A percentile compares a stretch with the other conserved stretches of the same genome.
phyloP scores from a whole-genome alignment of 805 yeast genomes.

The Cyberlindnera euphorbiiphila region DNA sequence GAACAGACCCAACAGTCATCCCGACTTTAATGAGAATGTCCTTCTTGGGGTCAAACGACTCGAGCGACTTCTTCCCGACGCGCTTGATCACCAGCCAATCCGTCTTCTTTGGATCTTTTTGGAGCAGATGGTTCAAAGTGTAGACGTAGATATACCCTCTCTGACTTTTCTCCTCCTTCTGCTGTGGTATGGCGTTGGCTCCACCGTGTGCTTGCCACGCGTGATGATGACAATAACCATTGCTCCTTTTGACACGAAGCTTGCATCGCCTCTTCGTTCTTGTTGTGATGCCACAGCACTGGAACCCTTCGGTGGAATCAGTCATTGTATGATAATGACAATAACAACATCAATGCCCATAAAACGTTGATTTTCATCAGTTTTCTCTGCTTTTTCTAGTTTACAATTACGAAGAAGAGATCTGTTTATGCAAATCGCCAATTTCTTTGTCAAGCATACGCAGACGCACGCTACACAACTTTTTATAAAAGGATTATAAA shows the following conservation, averaged over 20 bases:
- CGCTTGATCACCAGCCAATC: conserved; percentile 22
- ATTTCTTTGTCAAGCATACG: too few relatives aligned
- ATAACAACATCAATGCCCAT: too few relatives aligned
- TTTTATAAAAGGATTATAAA: too few relatives aligned
- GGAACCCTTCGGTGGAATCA: conserved; percentile 8
- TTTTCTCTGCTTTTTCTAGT: too few relatives aligned
- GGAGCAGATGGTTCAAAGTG: conserved; percentile 22
- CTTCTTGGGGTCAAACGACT: conserved; percentile 22
- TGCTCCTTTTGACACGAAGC: conserved; percentile 3
- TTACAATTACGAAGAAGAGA: too few relatives aligned
- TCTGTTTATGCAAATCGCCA: too few relatives aligned
- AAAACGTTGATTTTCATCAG: too few relatives aligned
- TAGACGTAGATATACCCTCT: conserved; percentile 26
- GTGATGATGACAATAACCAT: conserved; percentile 20
- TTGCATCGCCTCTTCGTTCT: conserved; percentile 16
- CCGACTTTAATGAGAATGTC: conserved; percentile 26
- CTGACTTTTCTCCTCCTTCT: conserved; percentile 4
- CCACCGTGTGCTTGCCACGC: conserved; percentile 7
- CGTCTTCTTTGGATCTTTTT: conserved; percentile 13
- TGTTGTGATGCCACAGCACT: conserved; percentile 24
- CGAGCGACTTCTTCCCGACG: conserved; percentile 1
- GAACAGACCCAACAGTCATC: conserved; percentile 21
- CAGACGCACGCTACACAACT: too few relatives aligned
- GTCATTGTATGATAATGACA: too few relatives aligned
- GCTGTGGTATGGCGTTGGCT: neutral